A percentile compares a stretch with the other conserved stretches of the same genome.
Evolutionary conservation across 2,329 filamentous ascomycete genomes (phyloP).

Genomic region (Aspergillus sp.): DNA sequence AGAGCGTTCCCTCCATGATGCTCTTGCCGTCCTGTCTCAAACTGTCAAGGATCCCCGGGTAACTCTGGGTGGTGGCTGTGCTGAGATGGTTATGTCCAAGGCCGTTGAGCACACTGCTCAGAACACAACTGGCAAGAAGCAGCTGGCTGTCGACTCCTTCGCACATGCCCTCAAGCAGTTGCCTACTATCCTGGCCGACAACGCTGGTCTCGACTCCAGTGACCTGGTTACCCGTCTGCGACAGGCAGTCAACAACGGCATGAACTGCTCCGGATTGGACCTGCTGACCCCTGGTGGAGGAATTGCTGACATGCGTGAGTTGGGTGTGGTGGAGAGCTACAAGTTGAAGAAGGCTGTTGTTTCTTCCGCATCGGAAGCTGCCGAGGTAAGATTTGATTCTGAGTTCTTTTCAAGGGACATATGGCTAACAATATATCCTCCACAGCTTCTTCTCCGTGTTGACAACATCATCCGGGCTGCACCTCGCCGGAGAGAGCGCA

Average conservation of each 20-base stretch:
- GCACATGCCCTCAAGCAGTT: constrained; percentile 85
- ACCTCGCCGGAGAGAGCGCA: constrained; percentile 74
- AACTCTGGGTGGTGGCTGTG: constrained; percentile 90
- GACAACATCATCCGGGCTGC: constrained; percentile 97
- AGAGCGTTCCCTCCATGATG: constrained; percentile 92
- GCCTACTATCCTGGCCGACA: constrained; percentile 94
- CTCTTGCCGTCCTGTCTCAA: constrained; percentile 90
- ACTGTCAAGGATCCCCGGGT: constrained; percentile 92
- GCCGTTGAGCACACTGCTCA: constrained; percentile 91
- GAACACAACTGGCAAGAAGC: constrained; percentile 94
- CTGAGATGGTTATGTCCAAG: constrained; percentile 99
- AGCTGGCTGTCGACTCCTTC: constrained; percentile 86
- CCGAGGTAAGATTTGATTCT: constrained; percentile 64
- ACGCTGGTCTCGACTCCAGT: constrained; percentile 91
- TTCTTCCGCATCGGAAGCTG: constrained; percentile 90
- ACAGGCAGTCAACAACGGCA: constrained; percentile 90
- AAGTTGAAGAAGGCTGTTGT: constrained; percentile 99
- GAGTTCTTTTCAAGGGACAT: not conserved
- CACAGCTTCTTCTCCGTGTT: constrained; percentile 78
- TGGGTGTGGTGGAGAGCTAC: constrained; percentile 95
- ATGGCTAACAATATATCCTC: constrained; percentile 21
- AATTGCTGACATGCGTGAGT: constrained; percentile 90
- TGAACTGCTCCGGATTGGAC: constrained; percentile 88
- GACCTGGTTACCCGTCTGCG: constrained; percentile 87
- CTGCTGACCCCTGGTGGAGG: constrained; percentile 84